Evolutionary conservation across 2,329 filamentous ascomycete species (phyloP).

Genomic region (Sclerotinia trifoliorum): DNA sequence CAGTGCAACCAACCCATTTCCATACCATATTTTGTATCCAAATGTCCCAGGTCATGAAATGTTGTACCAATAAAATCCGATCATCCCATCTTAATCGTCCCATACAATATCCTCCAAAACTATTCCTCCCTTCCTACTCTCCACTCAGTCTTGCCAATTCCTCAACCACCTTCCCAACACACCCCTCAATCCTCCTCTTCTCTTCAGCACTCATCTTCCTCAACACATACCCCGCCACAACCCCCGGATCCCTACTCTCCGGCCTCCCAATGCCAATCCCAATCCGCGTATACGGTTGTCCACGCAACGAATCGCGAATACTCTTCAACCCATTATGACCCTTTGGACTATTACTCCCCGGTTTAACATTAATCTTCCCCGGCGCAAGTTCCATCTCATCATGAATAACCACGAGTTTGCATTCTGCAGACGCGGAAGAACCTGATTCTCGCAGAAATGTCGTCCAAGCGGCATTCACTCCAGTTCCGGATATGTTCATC

Average conservation of each 20-base stretch:
- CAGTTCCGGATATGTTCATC: slow-evolving; percentile 84
- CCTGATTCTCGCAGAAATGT: slow-evolving; percentile 48
- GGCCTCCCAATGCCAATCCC: slow-evolving; percentile 89
- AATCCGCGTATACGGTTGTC: slow-evolving; percentile 55
- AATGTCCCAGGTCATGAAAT: background rate
- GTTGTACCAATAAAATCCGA: background rate
- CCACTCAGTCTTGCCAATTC: slow-evolving; percentile 34
- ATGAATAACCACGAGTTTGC: slow-evolving; percentile 73
- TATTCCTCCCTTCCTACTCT: background rate
- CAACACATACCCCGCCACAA: slow-evolving; percentile 77
- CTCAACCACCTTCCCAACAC: slow-evolving; percentile 32
- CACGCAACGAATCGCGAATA: slow-evolving; percentile 52
- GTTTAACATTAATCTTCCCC: slow-evolving; percentile 64
- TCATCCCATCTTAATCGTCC: background rate
- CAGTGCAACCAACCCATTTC: background rate
- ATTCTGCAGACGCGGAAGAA: slow-evolving; percentile 35
- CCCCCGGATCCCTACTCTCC: slow-evolving; percentile 59
- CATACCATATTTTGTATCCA: background rate
- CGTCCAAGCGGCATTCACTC: slow-evolving; percentile 64
- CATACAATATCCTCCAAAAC: background rate
- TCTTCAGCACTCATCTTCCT: slow-evolving; percentile 40
- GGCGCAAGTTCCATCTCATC: slow-evolving; percentile 79
- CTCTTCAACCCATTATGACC: slow-evolving; percentile 78
- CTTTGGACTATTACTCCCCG: slow-evolving; percentile 61
- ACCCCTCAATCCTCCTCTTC: slow-evolving; percentile 34